Base-by-base conservation (phyloP, 306 rosid species). In the Luffa acutangula region DNA sequence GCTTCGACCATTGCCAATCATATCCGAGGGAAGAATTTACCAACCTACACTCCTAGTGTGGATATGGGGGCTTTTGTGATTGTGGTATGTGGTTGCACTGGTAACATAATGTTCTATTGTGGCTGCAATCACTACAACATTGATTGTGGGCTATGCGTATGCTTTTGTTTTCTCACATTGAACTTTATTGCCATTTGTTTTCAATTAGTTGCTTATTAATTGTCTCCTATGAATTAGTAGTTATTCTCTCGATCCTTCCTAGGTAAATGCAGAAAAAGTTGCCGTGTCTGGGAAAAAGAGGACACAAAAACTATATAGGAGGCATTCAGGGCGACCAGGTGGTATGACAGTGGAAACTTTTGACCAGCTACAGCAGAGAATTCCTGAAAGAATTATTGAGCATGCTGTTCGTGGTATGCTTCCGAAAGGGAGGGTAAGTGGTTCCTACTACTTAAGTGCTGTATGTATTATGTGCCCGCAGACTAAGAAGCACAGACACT, bases 341-440 rank as follows among this genome's bases (percentile, higher is more conserved):
- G 99, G 99, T 62, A 93, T 96, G 99, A 96, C 43, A 37, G 90
- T 89, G 45, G 99, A 96, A 82, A 96, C 99, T 18, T 96, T 96
- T 89, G 88, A 89, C 76, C 98, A 96, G 82, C 87, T 96, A 77
- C 99, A 96, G 84, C 89, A 90, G 74, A 88, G 99, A 82, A 90
- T 96, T 81, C 99, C 99, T 5, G 99, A 96, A 83, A 89, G 99
- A 84, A 93, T 96, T 83, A 75, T 93, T 36, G 98, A 96, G 79
- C 99, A 96, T 78, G 99, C 99, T 80, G 99, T 96, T 84, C 97
- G 97, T 12, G 99, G 99, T 51, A 96, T 96, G 99, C 99, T 96
- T 86, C 99, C 99, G 4, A 96, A 96, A 81, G 98, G 97, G 77
- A 91, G 99, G 97, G 99, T 96, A 85, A 83, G 99, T 87, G 52